phyloP scores from a whole-genome alignment of 805 yeast genomes.

The Wickerhamiella sorbophila region DNA sequence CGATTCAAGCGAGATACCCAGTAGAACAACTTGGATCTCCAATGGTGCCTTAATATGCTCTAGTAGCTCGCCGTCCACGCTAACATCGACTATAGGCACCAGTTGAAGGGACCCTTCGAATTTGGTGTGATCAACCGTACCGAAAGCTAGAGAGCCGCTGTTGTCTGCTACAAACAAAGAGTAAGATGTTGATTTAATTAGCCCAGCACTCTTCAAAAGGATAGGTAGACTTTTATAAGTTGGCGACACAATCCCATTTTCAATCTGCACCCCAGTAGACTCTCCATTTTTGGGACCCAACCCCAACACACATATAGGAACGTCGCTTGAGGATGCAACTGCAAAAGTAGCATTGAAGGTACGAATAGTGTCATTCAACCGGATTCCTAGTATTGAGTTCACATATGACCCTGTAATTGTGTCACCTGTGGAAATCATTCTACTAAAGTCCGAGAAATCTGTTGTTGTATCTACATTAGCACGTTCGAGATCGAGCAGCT shows the following conservation, averaged over 20 bases:
- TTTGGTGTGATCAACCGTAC: slow-evolving; percentile 38
- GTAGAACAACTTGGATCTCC: neutral
- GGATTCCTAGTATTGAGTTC: neutral
- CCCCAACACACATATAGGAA: slow-evolving; percentile 4
- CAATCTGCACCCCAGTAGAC: slow-evolving; percentile 5
- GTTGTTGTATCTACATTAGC: neutral
- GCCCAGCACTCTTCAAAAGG: slow-evolving; percentile 27
- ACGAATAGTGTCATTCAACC: neutral
- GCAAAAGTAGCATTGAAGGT: neutral
- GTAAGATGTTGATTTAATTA: slow-evolving; percentile 30
- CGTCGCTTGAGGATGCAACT: neutral
- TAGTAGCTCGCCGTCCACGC: neutral
- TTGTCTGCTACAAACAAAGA: slow-evolving; percentile 29
- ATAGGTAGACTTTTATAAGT: slow-evolving; percentile 23
- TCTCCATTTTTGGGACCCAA: slow-evolving; percentile 10
- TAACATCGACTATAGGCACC: slow-evolving; percentile 13
- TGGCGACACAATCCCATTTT: slow-evolving; percentile 7
- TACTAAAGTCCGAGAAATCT: neutral
- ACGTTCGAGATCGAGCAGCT: neutral
- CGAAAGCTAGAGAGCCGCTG: slow-evolving; percentile 23
- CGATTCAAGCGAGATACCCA: neutral
- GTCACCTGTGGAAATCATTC: neutral
- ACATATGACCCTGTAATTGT: neutral
- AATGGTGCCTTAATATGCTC: neutral
- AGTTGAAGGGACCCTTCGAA: slow-evolving; percentile 27